Conservation (phyloP, 2,329 filamentous ascomycete genomes). For the Lachnellula hyalina region DNA sequence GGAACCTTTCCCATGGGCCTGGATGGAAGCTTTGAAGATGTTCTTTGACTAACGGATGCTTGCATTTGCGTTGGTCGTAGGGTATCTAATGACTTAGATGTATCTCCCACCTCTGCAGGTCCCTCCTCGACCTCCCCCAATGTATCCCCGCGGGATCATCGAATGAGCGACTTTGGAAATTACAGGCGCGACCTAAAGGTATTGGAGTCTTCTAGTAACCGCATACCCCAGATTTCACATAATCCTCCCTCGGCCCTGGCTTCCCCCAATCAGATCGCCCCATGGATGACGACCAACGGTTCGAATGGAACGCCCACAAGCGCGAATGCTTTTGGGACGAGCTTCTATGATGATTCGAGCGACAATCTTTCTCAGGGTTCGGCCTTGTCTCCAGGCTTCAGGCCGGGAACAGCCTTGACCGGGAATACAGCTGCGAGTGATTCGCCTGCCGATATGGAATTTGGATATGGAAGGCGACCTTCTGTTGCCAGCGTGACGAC, state of each 20-base stretch:
- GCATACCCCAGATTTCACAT: conserved; percentile 54
- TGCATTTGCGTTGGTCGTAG: conserved; percentile 28
- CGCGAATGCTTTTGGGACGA: conserved; percentile 40
- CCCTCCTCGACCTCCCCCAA: conserved; percentile 26
- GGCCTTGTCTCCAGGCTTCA: conserved; percentile 67
- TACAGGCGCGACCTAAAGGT: conserved; percentile 68
- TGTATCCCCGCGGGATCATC: conserved; percentile 31
- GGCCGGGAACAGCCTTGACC: conserved; percentile 41
- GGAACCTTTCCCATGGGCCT: conserved; percentile 5
- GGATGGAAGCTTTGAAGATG: conserved; percentile 21
- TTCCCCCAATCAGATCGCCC: conserved; percentile 43
- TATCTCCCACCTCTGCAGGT: conserved; percentile 29
- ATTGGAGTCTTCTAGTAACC: conserved; percentile 55
- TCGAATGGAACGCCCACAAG: conserved; percentile 27
- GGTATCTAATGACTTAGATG: conserved; percentile 29
- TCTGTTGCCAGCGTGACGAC: conserved; percentile 85
- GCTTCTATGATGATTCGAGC: conserved; percentile 69
- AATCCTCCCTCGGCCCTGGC: conserved; percentile 50
- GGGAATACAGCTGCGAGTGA: conserved; percentile 50
- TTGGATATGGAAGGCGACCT: conserved; percentile 71
- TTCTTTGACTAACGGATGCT: conserved; percentile 32
- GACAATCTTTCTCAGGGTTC: conserved; percentile 62
- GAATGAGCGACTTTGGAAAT: conserved; percentile 53
- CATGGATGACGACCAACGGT: conserved; percentile 47
- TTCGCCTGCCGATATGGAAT: conserved; percentile 55